Percentiles rank a stretch among this genome's conserved stretches.
These are phyloP conservation scores for Scheffersomyces titani DNA, from an alignment of 1,139 yeast species.

Conservation along the genomic window DNA sequence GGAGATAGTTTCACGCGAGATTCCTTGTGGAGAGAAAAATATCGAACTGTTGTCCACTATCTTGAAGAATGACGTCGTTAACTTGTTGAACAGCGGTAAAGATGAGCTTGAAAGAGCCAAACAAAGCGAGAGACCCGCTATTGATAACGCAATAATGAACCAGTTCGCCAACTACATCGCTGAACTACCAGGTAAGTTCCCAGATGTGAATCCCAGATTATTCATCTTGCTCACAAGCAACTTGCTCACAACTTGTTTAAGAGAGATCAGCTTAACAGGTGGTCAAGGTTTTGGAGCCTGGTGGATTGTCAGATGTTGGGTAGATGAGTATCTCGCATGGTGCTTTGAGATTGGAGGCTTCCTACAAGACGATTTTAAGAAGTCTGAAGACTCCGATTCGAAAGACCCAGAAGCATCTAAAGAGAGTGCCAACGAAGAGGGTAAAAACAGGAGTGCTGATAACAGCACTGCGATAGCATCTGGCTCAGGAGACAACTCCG, in stretches of 20 bases:
- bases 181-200: slow-evolving; percentile 49
- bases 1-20: slow-evolving; percentile 53
- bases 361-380: slow-evolving; percentile 36
- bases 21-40: slow-evolving; percentile 48
- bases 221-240: slow-evolving; percentile 58
- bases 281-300: slow-evolving; percentile 71
- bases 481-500: background rate
- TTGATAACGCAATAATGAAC: slow-evolving; percentile 8
- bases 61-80: slow-evolving; percentile 44
- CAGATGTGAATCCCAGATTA: slow-evolving; percentile 54
- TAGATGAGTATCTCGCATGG: slow-evolving; percentile 73
- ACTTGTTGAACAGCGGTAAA: slow-evolving; percentile 24
- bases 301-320: slow-evolving; percentile 81
- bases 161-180: slow-evolving; percentile 27
- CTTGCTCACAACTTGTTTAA: slow-evolving; percentile 60
- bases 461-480: background rate
- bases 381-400: background rate
- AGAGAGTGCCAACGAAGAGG: background rate
- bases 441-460: background rate
- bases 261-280: slow-evolving; percentile 61
- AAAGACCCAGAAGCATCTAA: background rate
- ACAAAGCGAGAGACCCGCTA: background rate
- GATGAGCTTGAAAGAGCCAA: background rate
- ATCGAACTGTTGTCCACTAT: slow-evolving; percentile 36
- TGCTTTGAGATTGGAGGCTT: slow-evolving; percentile 71